These are phyloP conservation scores for Mycena maculata DNA, from an alignment of 768 basidiomycete species.

Conservation along the genomic window DNA sequence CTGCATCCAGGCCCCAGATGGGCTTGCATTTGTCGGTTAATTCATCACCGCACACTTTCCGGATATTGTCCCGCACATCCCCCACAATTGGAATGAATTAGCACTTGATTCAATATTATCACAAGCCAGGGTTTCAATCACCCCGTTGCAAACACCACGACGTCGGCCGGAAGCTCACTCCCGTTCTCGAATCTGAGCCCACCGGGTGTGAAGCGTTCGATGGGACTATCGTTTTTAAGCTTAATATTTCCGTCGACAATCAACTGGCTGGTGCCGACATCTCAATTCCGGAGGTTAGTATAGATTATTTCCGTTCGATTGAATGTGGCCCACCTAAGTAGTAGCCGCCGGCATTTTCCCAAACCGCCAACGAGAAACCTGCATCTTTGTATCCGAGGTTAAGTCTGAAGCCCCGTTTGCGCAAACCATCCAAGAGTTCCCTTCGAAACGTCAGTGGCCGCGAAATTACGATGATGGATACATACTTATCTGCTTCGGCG, in stretches of 20 bases:
- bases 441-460: slow-evolving; percentile 38
- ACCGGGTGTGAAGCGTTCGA: slow-evolving; percentile 56
- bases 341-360: slow-evolving; percentile 68
- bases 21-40: slow-evolving; percentile 58
- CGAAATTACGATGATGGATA: neutral
- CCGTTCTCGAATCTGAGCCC: slow-evolving; percentile 64
- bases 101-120: neutral
- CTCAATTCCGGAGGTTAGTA: too few species aligned
- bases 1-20: slow-evolving; percentile 74
- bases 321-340: slow-evolving; percentile 63
- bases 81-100: slow-evolving; percentile 53
- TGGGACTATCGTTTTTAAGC: slow-evolving; percentile 69
- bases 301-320: neutral
- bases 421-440: slow-evolving; percentile 65
- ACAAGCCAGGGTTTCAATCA: slow-evolving; percentile 36
- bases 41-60: slow-evolving; percentile 59
- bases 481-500: slow-evolving; percentile 67
- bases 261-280: slow-evolving; percentile 68
- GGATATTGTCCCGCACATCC: slow-evolving; percentile 53
- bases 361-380: slow-evolving; percentile 63
- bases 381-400: slow-evolving; percentile 62
- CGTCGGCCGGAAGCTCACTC: slow-evolving; percentile 59
- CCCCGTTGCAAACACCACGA: slow-evolving; percentile 72
- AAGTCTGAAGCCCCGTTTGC: slow-evolving; percentile 66
- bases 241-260: slow-evolving; percentile 78